Conservation (phyloP, 108 stramenopile genomes). For the Cyclotella cryptica region DNA sequence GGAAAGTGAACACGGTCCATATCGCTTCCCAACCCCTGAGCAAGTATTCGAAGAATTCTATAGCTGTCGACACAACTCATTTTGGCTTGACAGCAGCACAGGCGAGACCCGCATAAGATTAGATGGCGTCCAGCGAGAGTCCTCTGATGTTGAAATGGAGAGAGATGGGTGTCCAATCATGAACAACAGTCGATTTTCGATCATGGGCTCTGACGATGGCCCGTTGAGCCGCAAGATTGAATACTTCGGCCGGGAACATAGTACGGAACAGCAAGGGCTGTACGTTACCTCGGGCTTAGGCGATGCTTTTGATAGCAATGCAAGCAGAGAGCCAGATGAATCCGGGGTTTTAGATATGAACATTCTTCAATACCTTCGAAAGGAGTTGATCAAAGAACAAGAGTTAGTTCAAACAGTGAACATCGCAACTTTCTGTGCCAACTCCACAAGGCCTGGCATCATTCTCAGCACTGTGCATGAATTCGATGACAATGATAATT, state of each 20-base stretch:
- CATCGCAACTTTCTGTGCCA: slow-evolving; percentile 11
- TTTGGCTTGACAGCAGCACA: slow-evolving; percentile 78
- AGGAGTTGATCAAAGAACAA: slow-evolving; percentile 15
- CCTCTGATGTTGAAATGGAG: slow-evolving; percentile 8
- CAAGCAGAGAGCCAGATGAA: not conserved
- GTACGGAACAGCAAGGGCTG: slow-evolving; percentile 31
- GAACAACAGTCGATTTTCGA: slow-evolving; percentile 53
- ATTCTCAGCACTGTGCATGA: slow-evolving; percentile 11
- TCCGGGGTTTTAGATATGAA: slow-evolving; percentile 23
- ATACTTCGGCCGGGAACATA: slow-evolving; percentile 56
- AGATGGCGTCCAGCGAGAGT: not conserved
- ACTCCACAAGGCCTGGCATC: not conserved
- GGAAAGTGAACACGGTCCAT: not conserved
- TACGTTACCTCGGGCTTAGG: slow-evolving; percentile 20
- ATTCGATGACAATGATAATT: slow-evolving; percentile 25
- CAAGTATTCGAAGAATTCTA: slow-evolving; percentile 55
- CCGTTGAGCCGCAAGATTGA: slow-evolving; percentile 53
- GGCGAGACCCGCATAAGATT: slow-evolving; percentile 14
- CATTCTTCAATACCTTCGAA: slow-evolving; percentile 44
- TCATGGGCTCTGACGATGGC: slow-evolving; percentile 58
- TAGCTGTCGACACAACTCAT: slow-evolving; percentile 45
- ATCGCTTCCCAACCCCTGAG: slow-evolving; percentile 36
- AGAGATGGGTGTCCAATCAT: slow-evolving; percentile 48
- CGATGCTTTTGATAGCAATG: not conserved
- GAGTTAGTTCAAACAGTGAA: slow-evolving; percentile 21